These are phyloP conservation scores for Yarrowia phangngaensis DNA, from an alignment of 805 yeast genomes.

Conservation along the genomic window DNA sequence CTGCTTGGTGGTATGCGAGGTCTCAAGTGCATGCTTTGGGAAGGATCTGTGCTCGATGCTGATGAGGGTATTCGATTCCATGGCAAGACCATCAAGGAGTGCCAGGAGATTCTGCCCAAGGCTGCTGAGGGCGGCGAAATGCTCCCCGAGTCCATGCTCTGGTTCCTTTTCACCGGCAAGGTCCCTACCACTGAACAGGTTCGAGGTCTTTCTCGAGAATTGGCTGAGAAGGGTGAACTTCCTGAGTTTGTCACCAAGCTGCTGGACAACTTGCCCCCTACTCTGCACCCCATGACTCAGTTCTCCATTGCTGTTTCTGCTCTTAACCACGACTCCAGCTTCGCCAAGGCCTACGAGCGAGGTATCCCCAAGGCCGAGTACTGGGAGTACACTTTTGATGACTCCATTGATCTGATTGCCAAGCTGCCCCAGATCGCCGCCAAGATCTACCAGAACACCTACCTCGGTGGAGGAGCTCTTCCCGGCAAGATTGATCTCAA, in stretches of 20 bases:
- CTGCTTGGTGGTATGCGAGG: conserved; percentile 78
- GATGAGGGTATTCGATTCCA: conserved; percentile 74
- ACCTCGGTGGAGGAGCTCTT: conserved; percentile 63
- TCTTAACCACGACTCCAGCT: conserved; percentile 75
- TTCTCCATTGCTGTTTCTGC: conserved; percentile 79
- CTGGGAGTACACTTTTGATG: conserved; percentile 82
- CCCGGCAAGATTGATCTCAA: conserved; percentile 38
- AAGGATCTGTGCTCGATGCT: conserved; percentile 72
- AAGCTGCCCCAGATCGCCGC: conserved; percentile 79
- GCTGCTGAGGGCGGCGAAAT: conserved; percentile 51
- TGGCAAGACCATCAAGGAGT: conserved; percentile 69
- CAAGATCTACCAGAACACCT: conserved; percentile 77
- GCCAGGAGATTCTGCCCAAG: conserved; percentile 62
- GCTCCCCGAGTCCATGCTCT: conserved; percentile 76
- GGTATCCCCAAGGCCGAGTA: conserved; percentile 78
- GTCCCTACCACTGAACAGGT: conserved; percentile 71
- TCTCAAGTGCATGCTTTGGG: conserved; percentile 71
- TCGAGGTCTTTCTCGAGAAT: conserved; percentile 65
- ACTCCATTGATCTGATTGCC: conserved; percentile 73
- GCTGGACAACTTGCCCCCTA: conserved; percentile 68
- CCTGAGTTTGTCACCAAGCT: conserved; percentile 75
- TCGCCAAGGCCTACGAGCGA: conserved; percentile 77
- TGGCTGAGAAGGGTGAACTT: conserved; percentile 71
- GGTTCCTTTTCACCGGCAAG: conserved; percentile 81
- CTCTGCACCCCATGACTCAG: conserved; percentile 88